A percentile compares a stretch with the other conserved stretches of the same genome.
Evolutionary conservation across 108 stramenopile species (phyloP).

Genomic region (Nitzschia inconspicua): DNA sequence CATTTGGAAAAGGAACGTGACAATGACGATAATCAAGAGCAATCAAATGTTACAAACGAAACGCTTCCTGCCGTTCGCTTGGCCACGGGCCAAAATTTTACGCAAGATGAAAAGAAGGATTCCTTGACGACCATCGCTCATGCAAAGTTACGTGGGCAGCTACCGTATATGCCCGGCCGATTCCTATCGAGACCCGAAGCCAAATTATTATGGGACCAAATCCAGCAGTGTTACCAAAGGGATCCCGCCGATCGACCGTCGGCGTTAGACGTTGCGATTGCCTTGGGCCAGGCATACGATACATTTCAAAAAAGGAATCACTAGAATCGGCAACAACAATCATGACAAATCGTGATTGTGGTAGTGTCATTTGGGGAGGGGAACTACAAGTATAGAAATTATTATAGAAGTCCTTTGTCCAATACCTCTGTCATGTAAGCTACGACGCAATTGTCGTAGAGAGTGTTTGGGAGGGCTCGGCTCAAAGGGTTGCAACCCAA

Average conservation of each 20-base stretch:
- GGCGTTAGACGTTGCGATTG: conserved; percentile 23
- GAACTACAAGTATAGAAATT: no score
- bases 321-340: no score
- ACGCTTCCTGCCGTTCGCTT: background rate
- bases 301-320: no score
- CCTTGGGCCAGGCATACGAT: conserved; percentile 14
- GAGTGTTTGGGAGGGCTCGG: no score
- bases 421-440: no score
- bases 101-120: background rate
- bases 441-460: no score
- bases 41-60: background rate
- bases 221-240: conserved; percentile 24
- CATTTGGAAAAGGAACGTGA: conserved; percentile 21
- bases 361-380: no score
- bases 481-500: no score
- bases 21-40: background rate
- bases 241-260: conserved; percentile 37
- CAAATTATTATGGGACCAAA: conserved; percentile 27
- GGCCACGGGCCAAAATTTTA: background rate
- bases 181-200: background rate
- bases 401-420: no score
- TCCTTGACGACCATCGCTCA: background rate
- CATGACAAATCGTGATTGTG: no score
- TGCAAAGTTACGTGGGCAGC: conserved; percentile 8
- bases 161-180: conserved; percentile 18